Conservation (phyloP, 2,329 filamentous ascomycete genomes). For the Cercospora sp. region DNA sequence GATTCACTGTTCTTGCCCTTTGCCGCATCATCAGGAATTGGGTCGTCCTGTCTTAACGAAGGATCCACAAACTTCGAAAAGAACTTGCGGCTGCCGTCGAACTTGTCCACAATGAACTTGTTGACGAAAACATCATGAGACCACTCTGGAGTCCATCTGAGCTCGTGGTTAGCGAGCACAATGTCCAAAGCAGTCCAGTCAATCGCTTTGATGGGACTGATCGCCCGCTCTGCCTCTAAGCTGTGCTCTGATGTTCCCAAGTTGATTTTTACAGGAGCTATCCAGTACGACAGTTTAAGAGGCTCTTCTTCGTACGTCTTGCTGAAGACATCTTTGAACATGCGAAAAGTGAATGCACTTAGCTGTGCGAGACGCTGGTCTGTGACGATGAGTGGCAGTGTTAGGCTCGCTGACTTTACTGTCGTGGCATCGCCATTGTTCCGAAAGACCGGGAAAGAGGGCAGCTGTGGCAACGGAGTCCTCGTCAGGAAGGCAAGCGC, state of each 20-base stretch:
- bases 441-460: conserved; percentile 71
- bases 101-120: conserved; percentile 58
- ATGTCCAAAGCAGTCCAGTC: conserved; percentile 62
- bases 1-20: conserved; percentile 39
- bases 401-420: conserved; percentile 53
- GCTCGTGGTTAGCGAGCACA: conserved; percentile 43
- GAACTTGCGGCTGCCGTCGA: conserved; percentile 60
- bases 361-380: conserved; percentile 55
- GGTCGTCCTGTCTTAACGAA: conserved; percentile 63
- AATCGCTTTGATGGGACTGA: conserved; percentile 43
- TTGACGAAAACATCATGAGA: conserved; percentile 45
- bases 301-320: conserved; percentile 71
- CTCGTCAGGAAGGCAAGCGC: conserved; percentile 73
- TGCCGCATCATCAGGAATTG: conserved; percentile 60
- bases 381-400: conserved; percentile 46
- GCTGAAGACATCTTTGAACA: conserved; percentile 85
- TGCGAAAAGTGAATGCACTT: conserved; percentile 69
- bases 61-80: conserved; percentile 51
- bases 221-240: background rate
- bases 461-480: conserved; percentile 61
- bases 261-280: conserved; percentile 58
- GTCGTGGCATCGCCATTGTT: conserved; percentile 61
- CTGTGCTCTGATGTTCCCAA: background rate
- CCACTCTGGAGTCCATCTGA: conserved; percentile 49
- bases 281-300: conserved; percentile 75